Percentiles rank a stretch among this genome's conserved stretches.
These are phyloP conservation scores for Tremella fuciformis DNA, from an alignment of 768 basidiomycete species.

Conservation along the genomic window DNA sequence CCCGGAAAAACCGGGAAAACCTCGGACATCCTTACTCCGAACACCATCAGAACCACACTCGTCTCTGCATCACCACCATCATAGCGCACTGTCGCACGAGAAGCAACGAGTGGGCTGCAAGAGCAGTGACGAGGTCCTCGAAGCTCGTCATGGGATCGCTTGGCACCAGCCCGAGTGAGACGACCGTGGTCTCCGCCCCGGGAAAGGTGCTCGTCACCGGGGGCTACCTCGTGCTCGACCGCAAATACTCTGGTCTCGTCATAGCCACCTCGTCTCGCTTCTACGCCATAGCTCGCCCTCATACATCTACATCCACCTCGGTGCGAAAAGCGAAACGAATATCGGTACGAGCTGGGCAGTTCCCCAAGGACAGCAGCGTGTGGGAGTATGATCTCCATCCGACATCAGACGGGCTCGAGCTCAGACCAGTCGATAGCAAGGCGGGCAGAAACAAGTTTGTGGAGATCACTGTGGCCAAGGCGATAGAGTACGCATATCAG, in stretches of 20 bases:
- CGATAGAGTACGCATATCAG: slow-evolving; percentile 61
- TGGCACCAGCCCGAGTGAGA: neutral
- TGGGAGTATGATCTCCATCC: slow-evolving; percentile 67
- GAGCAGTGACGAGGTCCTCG: too few species aligned
- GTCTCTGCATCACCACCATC: too few species aligned
- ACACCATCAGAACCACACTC: too few species aligned
- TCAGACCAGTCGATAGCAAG: neutral
- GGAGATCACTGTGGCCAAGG: slow-evolving; percentile 77
- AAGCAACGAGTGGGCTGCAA: too few species aligned
- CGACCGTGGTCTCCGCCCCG: slow-evolving; percentile 74
- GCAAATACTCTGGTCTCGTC: slow-evolving; percentile 76
- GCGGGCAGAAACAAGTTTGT: slow-evolving; percentile 76
- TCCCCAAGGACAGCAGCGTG: slow-evolving; percentile 61
- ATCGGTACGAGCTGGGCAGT: slow-evolving; percentile 84
- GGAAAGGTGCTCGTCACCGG: slow-evolving; percentile 95
- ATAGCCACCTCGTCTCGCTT: slow-evolving; percentile 92
- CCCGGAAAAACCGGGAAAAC: too few species aligned
- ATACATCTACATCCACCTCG: neutral
- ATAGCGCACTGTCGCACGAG: too few species aligned
- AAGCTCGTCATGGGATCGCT: too few species aligned
- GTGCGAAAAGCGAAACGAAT: slow-evolving; percentile 51
- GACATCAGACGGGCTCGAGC: neutral
- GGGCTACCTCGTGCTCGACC: slow-evolving; percentile 94
- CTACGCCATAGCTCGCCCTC: slow-evolving; percentile 54
- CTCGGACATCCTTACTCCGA: too few species aligned